These are phyloP conservation scores for Candida coquimbonensis DNA, from an alignment of 805 yeast genomes.

Conservation along the genomic window DNA sequence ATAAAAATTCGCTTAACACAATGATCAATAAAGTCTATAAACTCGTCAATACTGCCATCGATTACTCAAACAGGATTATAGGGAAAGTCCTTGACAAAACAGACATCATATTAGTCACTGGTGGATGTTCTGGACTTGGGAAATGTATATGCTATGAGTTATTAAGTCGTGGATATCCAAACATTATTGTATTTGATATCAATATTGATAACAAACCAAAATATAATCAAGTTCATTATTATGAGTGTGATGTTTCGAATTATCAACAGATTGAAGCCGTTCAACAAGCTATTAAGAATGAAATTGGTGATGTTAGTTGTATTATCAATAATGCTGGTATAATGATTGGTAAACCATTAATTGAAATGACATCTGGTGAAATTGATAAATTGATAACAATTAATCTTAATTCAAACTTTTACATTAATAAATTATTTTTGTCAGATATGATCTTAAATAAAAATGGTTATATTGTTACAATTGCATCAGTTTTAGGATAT, in stretches of 20 bases:
- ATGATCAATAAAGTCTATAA: constrained; percentile 2
- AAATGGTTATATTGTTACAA: constrained; percentile 72
- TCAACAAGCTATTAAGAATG: constrained; percentile 34
- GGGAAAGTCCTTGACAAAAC: constrained; percentile 49
- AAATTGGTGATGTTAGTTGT: constrained; percentile 55
- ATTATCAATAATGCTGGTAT: constrained; percentile 86
- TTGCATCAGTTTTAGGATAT: constrained; percentile 81
- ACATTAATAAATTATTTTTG: constrained; percentile 60
- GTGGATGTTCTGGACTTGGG: constrained; percentile 82
- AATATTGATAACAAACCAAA: constrained; percentile 20
- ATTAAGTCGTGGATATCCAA: constrained; percentile 31
- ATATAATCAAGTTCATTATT: constrained; percentile 37
- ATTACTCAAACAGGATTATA: constrained; percentile 26
- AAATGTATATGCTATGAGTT: constrained; percentile 47
- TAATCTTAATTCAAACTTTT: constrained; percentile 65
- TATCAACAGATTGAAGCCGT: constrained; percentile 35
- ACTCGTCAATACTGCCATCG: constrained; percentile 1
- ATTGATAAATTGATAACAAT: constrained; percentile 58
- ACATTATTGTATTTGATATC: constrained; percentile 64
- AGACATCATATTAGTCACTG: constrained; percentile 73
- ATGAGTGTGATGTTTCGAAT: constrained; percentile 64
- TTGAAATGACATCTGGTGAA: constrained; percentile 48
- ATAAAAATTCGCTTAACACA: neutral
- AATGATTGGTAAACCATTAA: constrained; percentile 47
- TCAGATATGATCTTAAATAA: constrained; percentile 58